A percentile compares a stretch with the other conserved stretches of the same genome.
Evolutionary conservation across 2,329 filamentous ascomycete genomes (phyloP).

Genomic region (Phaeoacremonium minimum): DNA sequence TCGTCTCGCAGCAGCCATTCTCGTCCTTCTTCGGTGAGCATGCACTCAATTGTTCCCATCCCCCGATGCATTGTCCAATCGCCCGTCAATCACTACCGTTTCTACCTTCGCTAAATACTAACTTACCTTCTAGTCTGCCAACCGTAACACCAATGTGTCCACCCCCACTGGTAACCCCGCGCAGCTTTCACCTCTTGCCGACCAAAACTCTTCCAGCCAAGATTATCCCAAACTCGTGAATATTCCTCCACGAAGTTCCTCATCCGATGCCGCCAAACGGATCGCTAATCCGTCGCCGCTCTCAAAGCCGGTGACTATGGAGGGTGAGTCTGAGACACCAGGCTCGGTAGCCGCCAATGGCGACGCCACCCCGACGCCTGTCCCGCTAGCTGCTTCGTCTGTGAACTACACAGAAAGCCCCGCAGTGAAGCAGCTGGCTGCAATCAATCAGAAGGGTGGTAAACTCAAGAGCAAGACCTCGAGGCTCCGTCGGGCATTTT

Average conservation of each 20-base stretch:
- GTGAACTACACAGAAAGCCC: slow-evolving; percentile 51
- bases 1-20: slow-evolving; percentile 57
- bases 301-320: slow-evolving; percentile 66
- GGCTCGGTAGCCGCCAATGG: slow-evolving; percentile 29
- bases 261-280: slow-evolving; percentile 63
- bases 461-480: slow-evolving; percentile 82
- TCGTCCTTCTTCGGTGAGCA: slow-evolving; percentile 62
- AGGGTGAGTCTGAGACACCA: slow-evolving; percentile 43
- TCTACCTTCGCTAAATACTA: slow-evolving; percentile 41
- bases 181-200: slow-evolving; percentile 35
- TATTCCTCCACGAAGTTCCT: slow-evolving; percentile 59
- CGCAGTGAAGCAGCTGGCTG: slow-evolving; percentile 78
- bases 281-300: slow-evolving; percentile 66
- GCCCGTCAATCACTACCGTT: slow-evolving; percentile 18
- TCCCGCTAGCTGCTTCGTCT: slow-evolving; percentile 15
- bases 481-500: slow-evolving; percentile 84
- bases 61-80: slow-evolving; percentile 37
- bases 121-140: slow-evolving; percentile 48
- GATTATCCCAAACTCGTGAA: slow-evolving; percentile 53
- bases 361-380: slow-evolving; percentile 6
- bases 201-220: slow-evolving; percentile 41
- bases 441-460: slow-evolving; percentile 77
- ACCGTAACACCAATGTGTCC: slow-evolving; percentile 49
- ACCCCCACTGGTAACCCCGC: slow-evolving; percentile 50
- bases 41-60: slow-evolving; percentile 9